Evolutionary conservation across 768 basidiomycete genomes (phyloP), one percentile per base, ranked within the genome.

Genomic region (Russula olivacea): DNA sequence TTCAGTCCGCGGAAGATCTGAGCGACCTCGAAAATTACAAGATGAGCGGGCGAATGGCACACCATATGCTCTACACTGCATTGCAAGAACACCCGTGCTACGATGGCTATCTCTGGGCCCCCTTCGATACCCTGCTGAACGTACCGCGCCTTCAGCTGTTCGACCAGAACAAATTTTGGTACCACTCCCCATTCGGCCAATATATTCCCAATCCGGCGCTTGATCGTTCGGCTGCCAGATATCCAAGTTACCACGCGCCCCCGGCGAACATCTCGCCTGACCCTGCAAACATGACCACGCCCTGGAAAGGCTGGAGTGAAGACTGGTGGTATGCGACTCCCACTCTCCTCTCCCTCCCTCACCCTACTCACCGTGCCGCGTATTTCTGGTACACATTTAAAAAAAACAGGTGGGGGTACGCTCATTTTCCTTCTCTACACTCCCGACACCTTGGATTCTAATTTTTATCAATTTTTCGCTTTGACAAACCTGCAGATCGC

Each of bases 11-110:
- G 25, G 80, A 81, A 59, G 76, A 81, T 66, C 71, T 80, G 9
- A 71, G 58, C 12, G 60, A 69, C 45, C 73, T 75, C 34, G 65
- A 64, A 43, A 72, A 67, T 58, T 79, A 78, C 67, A 75, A 71
- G 65, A 77, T 80, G 75, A 72, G 78, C 36, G 80, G 81, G 17
- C 70, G 80, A 72, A 78, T 80, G 81, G 81, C 80, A 7, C 80
- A 82, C 58, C 81, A 81, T 62, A 81, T 81, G 80, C 72, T 81
- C 11, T 79, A 79, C 65, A 81, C 79, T 4, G 79, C 75, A 38
- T 56, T 82, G 59, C 71, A 71, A 49, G 78, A 77, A 53, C 68
- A 78, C 55, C 72, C 68, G 14, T 81, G 80, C 66, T 82, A 82
- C 66, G 72, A 78, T 34, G 80, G 80, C 6, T 81, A 81, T 67